Base-by-base conservation (phyloP, 352 stramenopile species). In the Albugo candida region DNA sequence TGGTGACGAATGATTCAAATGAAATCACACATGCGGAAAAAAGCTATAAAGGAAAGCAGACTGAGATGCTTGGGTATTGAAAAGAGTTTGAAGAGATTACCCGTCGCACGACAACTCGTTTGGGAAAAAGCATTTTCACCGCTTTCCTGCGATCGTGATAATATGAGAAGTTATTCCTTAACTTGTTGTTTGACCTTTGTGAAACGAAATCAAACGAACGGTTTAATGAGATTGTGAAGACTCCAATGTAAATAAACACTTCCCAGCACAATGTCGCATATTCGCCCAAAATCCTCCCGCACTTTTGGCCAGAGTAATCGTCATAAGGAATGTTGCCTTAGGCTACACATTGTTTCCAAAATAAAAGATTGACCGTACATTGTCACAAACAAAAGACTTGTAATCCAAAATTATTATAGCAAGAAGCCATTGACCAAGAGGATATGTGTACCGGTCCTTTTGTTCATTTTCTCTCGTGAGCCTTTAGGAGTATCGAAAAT, bases 331-430 rank as follows among this genome's bases (percentile, higher is more conserved):
- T 5, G 58, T 59, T n/a, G 61, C 49, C 56, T 88, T 85, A 13
- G 85, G 55, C 18, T 76, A 50, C 47, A 88, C 55, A 47, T 88
- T 88, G 54, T 79, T 80, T 37, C 65, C 72, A 85, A 45, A 88
- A 88, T 40, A 88, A 69, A 55, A 88, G 61, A 68, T 21, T 85
- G 69, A 10, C 68, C 72, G 47, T 88, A 85, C 67, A 81, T 88
- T 51, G 68, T 79, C 53, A 85, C 62, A 43, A 85, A 88, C n/a
- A 88, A 63, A 58, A 88, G 73, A 48, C 67, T 69, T 19, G 75
- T 72, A 12, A 88, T 59, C 66, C 74, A 83, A 14, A n/a, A 83
- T 54, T 52, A 88, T 81, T 35, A 84, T 50, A 31, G 61, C 58
- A 21, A 78, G 58, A 45, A 84, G 48, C 6, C 61, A 59, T n/a